Conservation (phyloP, 139 green algal genomes). For the Eudorina sp. region DNA sequence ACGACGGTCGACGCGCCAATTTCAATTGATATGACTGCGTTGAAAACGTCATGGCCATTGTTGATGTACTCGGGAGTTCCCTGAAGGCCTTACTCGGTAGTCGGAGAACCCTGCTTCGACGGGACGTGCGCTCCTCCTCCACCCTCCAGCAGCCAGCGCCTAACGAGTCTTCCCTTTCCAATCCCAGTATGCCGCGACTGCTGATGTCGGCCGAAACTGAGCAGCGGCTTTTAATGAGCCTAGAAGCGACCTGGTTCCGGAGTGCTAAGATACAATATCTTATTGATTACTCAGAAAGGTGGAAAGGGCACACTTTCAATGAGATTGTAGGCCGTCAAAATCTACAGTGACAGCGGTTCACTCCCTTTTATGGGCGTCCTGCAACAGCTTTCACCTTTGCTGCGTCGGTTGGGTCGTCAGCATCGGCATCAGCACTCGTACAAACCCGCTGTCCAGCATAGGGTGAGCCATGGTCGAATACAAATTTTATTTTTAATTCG, state of each 20-base stretch:
- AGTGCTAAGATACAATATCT: slow-evolving; percentile 3
- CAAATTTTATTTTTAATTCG: not conserved
- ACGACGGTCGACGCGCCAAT: not conserved
- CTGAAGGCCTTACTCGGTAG: too few species aligned
- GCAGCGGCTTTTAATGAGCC: not conserved
- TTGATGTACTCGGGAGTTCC: too few species aligned
- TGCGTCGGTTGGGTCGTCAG: slow-evolving; percentile 13
- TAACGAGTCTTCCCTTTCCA: too few species aligned
- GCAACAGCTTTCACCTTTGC: slow-evolving; percentile 15
- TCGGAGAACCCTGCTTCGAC: too few species aligned
- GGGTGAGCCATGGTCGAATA: not conserved
- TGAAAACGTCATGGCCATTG: too few species aligned
- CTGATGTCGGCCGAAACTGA: not conserved
- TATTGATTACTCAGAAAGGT: slow-evolving; percentile 19
- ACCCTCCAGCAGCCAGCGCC: too few species aligned
- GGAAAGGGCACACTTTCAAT: not conserved
- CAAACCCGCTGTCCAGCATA: not conserved
- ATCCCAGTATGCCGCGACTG: too few species aligned
- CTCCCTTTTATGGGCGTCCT: not conserved
- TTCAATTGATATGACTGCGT: too few species aligned
- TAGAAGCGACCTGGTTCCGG: slow-evolving; percentile 13
- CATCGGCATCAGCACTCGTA: not conserved
- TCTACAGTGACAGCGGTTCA: too few species aligned
- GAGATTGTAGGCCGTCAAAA: too few species aligned
- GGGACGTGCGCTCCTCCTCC: too few species aligned